Evolutionary conservation across 208 protist species (phyloP).

Genomic region (Vickermania spadyakhi): DNA sequence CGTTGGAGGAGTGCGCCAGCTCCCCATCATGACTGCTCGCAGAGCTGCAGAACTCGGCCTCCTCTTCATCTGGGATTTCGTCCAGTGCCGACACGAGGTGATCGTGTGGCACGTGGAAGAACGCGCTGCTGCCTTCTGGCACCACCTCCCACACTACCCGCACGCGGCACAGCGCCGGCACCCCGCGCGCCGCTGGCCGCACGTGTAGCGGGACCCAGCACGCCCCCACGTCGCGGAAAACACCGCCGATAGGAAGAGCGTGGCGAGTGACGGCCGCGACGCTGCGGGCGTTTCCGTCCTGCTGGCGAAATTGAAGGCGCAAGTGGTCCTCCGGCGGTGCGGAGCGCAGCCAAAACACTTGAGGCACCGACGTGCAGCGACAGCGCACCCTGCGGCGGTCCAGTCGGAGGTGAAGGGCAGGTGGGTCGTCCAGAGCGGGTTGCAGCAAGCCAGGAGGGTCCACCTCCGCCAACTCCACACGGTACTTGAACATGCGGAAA

Average conservation of each 20-base stretch:
- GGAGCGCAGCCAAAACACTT: slow-evolving; percentile 14
- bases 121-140: neutral
- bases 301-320: slow-evolving; percentile 3
- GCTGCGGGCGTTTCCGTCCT: neutral
- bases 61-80: neutral
- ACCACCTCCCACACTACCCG: slow-evolving; percentile 25
- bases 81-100: neutral
- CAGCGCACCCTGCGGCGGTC: slow-evolving; percentile 8
- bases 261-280: slow-evolving; percentile 13
- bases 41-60: neutral
- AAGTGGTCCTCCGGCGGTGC: slow-evolving; percentile 13
- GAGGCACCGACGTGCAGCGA: slow-evolving; percentile 7
- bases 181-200: neutral
- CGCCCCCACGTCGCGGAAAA: slow-evolving; percentile 10
- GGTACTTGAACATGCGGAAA: slow-evolving; percentile 20
- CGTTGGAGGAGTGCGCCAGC: neutral
- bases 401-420: slow-evolving; percentile 7
- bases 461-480: slow-evolving; percentile 11
- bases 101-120: neutral
- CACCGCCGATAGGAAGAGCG: slow-evolving; percentile 16
- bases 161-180: slow-evolving; percentile 10
- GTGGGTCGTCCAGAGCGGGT: neutral
- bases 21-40: neutral
- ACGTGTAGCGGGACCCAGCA: slow-evolving; percentile 14
- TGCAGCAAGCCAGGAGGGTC: neutral